Conservation (phyloP, 2,329 filamentous ascomycete species). For the Aspergillus cejpii region DNA sequence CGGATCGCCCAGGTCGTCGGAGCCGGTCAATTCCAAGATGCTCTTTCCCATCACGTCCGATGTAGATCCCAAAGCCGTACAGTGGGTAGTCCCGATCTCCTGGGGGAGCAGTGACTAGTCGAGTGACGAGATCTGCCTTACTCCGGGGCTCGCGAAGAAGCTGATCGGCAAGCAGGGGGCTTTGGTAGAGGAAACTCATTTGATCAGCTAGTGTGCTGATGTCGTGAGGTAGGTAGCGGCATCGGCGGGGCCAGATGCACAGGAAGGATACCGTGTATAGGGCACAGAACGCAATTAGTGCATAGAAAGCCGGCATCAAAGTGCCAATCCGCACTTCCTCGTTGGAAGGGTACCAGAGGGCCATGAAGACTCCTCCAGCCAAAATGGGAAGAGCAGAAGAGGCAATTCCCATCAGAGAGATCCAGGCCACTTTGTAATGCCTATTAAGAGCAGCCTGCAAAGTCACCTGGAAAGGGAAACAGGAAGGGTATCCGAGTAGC, state of each 20-base stretch:
- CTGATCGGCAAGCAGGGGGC: constrained; percentile 63
- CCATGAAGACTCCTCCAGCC: constrained; percentile 57
- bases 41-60: constrained; percentile 54
- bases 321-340: constrained; percentile 57
- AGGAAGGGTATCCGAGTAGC: constrained; percentile 51
- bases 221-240: constrained; percentile 63
- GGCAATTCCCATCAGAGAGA: constrained; percentile 49
- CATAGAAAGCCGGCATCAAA: constrained; percentile 64
- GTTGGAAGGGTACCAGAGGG: constrained; percentile 48
- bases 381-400: constrained; percentile 52
- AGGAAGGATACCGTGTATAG: constrained; percentile 62
- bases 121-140: constrained; percentile 61
- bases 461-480: constrained; percentile 49
- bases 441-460: constrained; percentile 47
- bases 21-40: constrained; percentile 56
- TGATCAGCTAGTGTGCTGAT: constrained; percentile 68
- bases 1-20: constrained; percentile 36
- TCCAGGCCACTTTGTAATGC: constrained; percentile 53
- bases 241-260: constrained; percentile 55
- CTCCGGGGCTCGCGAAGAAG: constrained; percentile 63
- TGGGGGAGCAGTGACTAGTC: constrained; percentile 53
- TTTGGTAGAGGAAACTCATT: constrained; percentile 68
- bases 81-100: constrained; percentile 35
- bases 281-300: constrained; percentile 64
- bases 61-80: constrained; percentile 54